A percentile compares a stretch with the other conserved stretches of the same genome.
Conservation (phyloP, 176 grass and related monocot species). For the Saccharum spontaneum region DNA sequence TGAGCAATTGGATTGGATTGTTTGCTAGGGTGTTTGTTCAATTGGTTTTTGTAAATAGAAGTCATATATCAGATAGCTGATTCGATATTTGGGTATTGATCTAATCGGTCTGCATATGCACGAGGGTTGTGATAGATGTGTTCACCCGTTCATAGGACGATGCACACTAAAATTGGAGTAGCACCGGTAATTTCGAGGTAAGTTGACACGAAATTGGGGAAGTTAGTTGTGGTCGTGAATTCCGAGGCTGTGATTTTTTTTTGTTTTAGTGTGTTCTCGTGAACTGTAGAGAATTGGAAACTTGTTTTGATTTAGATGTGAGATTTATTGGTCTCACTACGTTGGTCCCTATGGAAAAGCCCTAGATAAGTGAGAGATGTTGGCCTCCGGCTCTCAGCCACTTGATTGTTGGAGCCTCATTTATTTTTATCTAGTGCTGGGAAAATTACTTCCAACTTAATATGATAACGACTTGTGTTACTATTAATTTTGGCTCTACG, state of each 20-base stretch:
- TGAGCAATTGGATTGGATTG: neutral
- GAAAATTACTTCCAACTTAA: neutral
- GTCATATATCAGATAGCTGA: neutral
- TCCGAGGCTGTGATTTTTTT: neutral
- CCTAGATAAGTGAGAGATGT: neutral
- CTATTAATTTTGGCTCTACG: conserved; percentile 3
- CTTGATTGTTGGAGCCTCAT: conserved; percentile 3
- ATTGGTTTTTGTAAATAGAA: neutral
- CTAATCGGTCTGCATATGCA: neutral
- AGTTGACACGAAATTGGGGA: conserved; percentile 7
- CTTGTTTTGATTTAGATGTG: neutral
- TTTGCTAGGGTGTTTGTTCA: neutral
- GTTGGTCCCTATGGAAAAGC: neutral
- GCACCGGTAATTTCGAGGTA: neutral
- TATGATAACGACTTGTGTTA: neutral
- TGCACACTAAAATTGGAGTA: neutral
- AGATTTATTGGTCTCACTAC: neutral
- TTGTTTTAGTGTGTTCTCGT: neutral
- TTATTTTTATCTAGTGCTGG: neutral
- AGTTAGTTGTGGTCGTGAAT: neutral
- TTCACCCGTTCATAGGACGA: neutral
- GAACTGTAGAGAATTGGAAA: neutral
- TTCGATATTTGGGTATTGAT: conserved; percentile 9
- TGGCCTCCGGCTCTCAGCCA: neutral
- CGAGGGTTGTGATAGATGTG: neutral